Base-by-base conservation (phyloP, 371 early-diverging fungal species). In the Umbelopsis sp. region DNA sequence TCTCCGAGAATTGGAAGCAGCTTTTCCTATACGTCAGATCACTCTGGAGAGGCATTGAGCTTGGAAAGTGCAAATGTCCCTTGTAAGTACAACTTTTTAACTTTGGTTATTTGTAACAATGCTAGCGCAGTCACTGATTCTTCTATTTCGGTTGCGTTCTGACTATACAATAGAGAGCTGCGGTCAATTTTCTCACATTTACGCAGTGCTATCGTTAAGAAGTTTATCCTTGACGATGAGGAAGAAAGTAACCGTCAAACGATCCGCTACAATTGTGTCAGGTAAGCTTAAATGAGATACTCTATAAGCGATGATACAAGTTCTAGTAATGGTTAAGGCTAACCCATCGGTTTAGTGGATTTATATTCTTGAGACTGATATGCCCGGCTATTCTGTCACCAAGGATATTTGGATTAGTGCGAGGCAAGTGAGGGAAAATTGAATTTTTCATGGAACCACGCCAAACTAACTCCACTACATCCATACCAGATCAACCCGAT, bases 331-430 rank as follows among this genome's bases (percentile, higher is more conserved):
- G 10, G 45, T 20, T 12, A n/a, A 22, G 38, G 50, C 53, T 50
- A 20, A 48, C 75, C 18, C 70, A 70, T 1, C 66, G 11, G 1
- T 48, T 79, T 67, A 92, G 92, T 70, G 92, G 92, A 1, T 93
- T 95, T 76, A 74, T 95, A 6, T 95, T 95, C 73, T 71, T 95
- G 41, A 81, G 95, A 20, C 82, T 94, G 67, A 87, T 95, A 65
- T 93, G 94, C 66, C 94, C 95, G 0, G 94, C 95, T 0, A 92
- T 95, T 70, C 80, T 93, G 25, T 87, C 91, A 57, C 95, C 95
- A n/a, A 89, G 89, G 69, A 75, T 91, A 18, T 95, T 94, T 78
- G 86, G 87, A 16, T 74, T 95, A n/a, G 86, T 89, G 44, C 69
- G 76, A 76, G 83, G 87, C 85, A 75, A 63, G 29, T 5, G 4